Evolutionary conservation across 2,329 filamentous ascomycete species (phyloP), one percentile per base, ranked within the genome.

Genomic region (Cyanodermella asteris): DNA sequence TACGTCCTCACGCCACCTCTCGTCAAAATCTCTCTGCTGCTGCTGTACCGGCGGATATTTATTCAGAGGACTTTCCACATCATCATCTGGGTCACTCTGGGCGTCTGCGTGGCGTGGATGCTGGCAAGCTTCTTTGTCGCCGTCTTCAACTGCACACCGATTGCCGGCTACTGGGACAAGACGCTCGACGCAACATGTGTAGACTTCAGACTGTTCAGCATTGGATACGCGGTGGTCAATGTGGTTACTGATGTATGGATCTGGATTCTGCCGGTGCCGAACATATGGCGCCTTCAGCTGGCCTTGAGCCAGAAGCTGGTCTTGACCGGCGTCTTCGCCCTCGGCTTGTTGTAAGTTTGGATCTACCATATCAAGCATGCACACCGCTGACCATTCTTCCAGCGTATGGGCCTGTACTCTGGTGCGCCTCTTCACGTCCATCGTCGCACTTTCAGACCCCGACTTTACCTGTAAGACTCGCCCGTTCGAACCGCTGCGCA

Each of bases 281-380:
- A 28, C 6, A 16, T 34, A 4, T 31, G 27, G 30, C 19, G 25
- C 4, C 18, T 34, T 12, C 27, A 34, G 13, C 27, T 33, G 27
- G 25, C 29, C 17, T 9, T 16, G 7, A 18, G 16, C 6, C 34
- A 27, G 24, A 33, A 33, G 16, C 5, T 28, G 7, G 16, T 15
- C 3, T 14, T 35, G 21, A 33, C 23, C 18, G 14, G 12, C 10
- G 28, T 35, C 13, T 35, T 35, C 26, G 24, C 30, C 3, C 17
- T 34, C 11, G 33, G 33, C 18, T 15, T 28, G 11, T 15, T 34
- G 33, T 35, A 16, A 16, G 32, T 25, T n/a, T n/a, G 8, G 8
- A 10, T 19, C 18, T 11, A 19, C 11, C 18, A 19, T 11, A 8
- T 19, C 11, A 8, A 19, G 8, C 8, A 19, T 11, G 8, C 8